Conservation (phyloP, 106 monocot genomes). For the Phalaenopsis aphrodite region DNA sequence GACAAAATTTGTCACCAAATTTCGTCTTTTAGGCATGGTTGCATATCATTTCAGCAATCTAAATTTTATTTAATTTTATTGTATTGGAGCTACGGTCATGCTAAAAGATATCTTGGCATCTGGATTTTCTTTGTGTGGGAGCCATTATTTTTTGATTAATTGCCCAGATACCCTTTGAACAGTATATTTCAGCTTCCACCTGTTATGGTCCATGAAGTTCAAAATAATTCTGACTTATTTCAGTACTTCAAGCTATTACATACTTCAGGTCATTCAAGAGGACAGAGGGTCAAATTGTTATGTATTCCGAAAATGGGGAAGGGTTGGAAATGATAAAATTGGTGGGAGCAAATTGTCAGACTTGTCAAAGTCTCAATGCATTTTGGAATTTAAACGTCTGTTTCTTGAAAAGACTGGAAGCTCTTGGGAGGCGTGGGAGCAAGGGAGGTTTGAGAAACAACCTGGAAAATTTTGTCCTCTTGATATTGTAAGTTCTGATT, state of each 20-base stretch:
- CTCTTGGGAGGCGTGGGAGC: conserved; percentile 92
- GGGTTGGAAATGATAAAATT: conserved; percentile 94
- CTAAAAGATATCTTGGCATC: neutral
- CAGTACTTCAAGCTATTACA: conserved; percentile 68
- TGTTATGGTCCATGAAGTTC: neutral
- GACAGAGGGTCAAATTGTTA: conserved; percentile 83
- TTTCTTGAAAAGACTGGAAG: conserved; percentile 99
- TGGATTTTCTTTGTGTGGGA: neutral
- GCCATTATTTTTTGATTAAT: neutral
- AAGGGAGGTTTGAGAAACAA: conserved; percentile 72
- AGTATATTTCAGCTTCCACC: neutral
- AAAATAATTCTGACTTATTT: conserved; percentile 13
- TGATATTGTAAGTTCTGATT: conserved; percentile 60
- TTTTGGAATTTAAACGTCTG: conserved; percentile 75
- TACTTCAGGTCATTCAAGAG: conserved; percentile 94
- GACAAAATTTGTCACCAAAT: neutral
- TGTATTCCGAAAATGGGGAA: conserved; percentile 97
- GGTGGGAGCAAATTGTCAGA: conserved; percentile 76
- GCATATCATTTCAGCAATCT: neutral
- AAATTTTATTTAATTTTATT: neutral
- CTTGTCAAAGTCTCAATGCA: conserved; percentile 69
- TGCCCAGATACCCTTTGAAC: neutral
- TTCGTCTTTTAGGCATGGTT: neutral
- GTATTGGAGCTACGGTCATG: neutral
- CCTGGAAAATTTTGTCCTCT: conserved; percentile 87